Percentiles rank a stretch among this genome's conserved stretches.
These are phyloP conservation scores for Leccinum proximum DNA, from an alignment of 1,284 basidiomycete species.

Conservation along the genomic window DNA sequence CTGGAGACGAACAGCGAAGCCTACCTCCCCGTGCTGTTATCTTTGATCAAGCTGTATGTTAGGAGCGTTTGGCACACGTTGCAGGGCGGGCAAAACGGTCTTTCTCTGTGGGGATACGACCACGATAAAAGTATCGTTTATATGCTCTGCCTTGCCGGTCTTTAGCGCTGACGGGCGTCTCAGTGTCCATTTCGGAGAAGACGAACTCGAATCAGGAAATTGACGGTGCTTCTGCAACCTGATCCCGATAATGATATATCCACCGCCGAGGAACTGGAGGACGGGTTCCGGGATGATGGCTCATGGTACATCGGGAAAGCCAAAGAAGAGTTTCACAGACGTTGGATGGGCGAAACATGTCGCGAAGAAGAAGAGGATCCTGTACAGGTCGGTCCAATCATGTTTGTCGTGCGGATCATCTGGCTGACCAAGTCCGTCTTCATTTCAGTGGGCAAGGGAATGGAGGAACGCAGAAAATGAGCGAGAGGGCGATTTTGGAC, in stretches of 20 bases:
- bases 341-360: slow-evolving; percentile 40
- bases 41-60: slow-evolving; percentile 79
- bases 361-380: slow-evolving; percentile 63
- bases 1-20: slow-evolving; percentile 87
- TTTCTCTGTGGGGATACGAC: slow-evolving; percentile 57
- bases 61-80: slow-evolving; percentile 84
- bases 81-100: slow-evolving; percentile 62
- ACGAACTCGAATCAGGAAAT: slow-evolving; percentile 24
- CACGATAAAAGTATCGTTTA: slow-evolving; percentile 39
- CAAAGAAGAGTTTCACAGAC: slow-evolving; percentile 64
- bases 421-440: slow-evolving; percentile 9
- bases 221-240: slow-evolving; percentile 19
- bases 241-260: slow-evolving; percentile 17
- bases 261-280: slow-evolving; percentile 20
- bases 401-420: not conserved
- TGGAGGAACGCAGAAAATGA: slow-evolving; percentile 69
- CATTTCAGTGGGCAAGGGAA: slow-evolving; percentile 68
- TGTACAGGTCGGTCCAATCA: slow-evolving; percentile 46
- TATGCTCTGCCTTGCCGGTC: not conserved
- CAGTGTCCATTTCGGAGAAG: slow-evolving; percentile 28
- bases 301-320: slow-evolving; percentile 81
- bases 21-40: slow-evolving; percentile 84
- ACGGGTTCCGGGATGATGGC: slow-evolving; percentile 45
- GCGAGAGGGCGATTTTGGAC: slow-evolving; percentile 68
- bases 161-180: slow-evolving; percentile 10